Evolutionary conservation across 441 rosid species (phyloP).

Genomic region (Theobroma grandiflorum): DNA sequence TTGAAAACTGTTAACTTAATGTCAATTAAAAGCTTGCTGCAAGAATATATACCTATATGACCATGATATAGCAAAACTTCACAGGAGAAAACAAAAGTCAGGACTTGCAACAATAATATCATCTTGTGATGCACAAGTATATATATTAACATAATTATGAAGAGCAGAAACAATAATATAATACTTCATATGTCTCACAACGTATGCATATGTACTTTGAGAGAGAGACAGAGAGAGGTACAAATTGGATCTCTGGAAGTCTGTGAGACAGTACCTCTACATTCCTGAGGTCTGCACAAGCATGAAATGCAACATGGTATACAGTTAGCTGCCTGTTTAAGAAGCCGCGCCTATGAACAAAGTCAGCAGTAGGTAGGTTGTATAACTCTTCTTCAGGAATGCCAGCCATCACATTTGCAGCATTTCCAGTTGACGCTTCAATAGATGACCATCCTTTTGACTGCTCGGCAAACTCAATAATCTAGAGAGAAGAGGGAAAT

Average conservation of each 20-base stretch:
- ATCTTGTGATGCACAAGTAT: neutral
- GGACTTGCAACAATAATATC: neutral
- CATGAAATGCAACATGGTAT: conserved; percentile 81
- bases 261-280: conserved; percentile 61
- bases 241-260: conserved; percentile 3
- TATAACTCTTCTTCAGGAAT: conserved; percentile 89
- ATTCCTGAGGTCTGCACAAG: conserved; percentile 79
- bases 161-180: neutral
- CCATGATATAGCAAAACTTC: neutral
- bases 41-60: neutral
- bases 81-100: neutral
- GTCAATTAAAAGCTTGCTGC: conserved; percentile 2
- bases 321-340: conserved; percentile 67
- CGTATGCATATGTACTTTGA: neutral
- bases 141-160: neutral
- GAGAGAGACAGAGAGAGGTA: neutral
- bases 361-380: conserved; percentile 85
- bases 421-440: conserved; percentile 62
- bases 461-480: conserved; percentile 83
- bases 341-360: conserved; percentile 67
- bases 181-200: neutral
- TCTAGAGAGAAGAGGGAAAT: conserved; percentile 49
- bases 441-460: conserved; percentile 92
- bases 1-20: neutral
- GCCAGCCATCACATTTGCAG: conserved; percentile 77